phyloP scores from a whole-genome alignment of 2,329 filamentous ascomycete genomes.

The Rasamsonia emersonii region DNA sequence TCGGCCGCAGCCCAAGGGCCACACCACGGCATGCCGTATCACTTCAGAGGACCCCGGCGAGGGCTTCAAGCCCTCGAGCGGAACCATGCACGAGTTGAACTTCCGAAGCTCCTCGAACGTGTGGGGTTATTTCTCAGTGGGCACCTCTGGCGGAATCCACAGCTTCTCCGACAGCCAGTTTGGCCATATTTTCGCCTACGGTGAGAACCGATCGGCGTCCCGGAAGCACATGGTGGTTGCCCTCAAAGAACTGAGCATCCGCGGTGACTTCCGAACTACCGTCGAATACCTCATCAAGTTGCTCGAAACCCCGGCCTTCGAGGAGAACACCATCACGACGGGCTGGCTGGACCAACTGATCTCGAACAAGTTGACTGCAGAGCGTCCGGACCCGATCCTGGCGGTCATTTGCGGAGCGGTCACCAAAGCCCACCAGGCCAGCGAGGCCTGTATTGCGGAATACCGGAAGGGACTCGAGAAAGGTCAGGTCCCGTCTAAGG shows the following conservation, averaged over 20 bases:
- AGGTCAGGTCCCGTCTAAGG: conserved; percentile 93
- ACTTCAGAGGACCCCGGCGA: conserved; percentile 98
- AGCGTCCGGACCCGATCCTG: conserved; percentile 85
- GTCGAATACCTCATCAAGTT: conserved; percentile 99
- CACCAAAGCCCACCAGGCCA: conserved; percentile 90
- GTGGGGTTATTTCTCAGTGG: conserved; percentile 99
- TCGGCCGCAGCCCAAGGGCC: conserved; percentile 84
- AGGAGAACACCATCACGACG: conserved; percentile 98
- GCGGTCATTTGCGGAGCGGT: conserved; percentile 94
- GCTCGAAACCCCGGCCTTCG: conserved; percentile 93
- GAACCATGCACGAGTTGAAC: conserved; percentile 98
- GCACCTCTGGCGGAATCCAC: conserved; percentile 93
- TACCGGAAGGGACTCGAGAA: conserved; percentile 87
- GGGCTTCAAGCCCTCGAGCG: conserved; percentile 98
- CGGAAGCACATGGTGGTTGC: conserved; percentile 99
- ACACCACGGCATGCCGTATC: conserved; percentile 97
- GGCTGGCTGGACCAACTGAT: conserved; percentile 99
- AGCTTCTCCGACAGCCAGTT: conserved; percentile 99
- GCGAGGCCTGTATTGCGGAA: conserved; percentile 77
- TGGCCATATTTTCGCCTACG: conserved; percentile 98
- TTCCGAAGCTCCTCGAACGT: conserved; percentile 98
- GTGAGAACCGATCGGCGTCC: conserved; percentile 91
- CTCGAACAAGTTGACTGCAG: conserved; percentile 91
- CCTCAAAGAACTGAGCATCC: conserved; percentile 97
- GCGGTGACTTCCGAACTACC: conserved; percentile 96